Base-by-base conservation (phyloP, 2,329 filamentous ascomycete genomes). In the Cytospora mali region DNA sequence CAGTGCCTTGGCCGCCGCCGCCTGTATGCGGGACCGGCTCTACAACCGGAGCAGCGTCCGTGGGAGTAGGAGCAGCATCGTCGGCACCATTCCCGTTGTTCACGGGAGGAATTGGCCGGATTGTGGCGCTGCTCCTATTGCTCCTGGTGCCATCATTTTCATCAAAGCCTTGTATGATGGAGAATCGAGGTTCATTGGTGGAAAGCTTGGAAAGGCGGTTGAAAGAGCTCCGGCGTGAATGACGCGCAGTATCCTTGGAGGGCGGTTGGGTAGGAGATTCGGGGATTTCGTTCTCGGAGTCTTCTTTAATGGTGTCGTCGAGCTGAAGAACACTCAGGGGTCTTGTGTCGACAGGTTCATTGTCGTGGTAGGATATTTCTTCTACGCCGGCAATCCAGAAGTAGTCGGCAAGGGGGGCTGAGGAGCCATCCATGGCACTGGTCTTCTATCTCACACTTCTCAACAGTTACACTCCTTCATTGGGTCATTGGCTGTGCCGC, bases 381-480 rank as follows among this genome's bases (percentile, higher is more conserved):
- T 90, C 87, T 75, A 90, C 81, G 71, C 88, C 88, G 68, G 88
- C 88, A 73, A 90, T 89, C 88, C 88, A 90, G 76, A 90, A 90
- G 77, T 90, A 90, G 75, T 90, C 88, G 75, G 88, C 88, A 74
- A 90, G 80, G 72, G 88, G 88, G 67, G 81, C 82, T 67, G 86
- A 87, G 64, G 85, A 81, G 76, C 75, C 79, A 72, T 86, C 84
- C 84, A 87, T 87, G 77, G 76, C 81, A 78, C 60, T 46, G 51
- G 55, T 65, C 46, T 59, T 55, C 35, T 62, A 50, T 55, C 51
- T 49, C 55, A 55, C 55, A 60, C 50, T 56, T 53, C 56, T 33
- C 52, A 51, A 60, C 29, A 60, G 46, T 55, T 29, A 54, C 51
- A 54, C 59, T 57, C 51, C 55, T 59, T 62, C 62, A 64, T 64